A percentile compares a stretch with the other conserved stretches of the same genome.
Evolutionary conservation across 2,329 filamentous ascomycete species (phyloP).

Genomic region (Fusarium brachygibbosum): DNA sequence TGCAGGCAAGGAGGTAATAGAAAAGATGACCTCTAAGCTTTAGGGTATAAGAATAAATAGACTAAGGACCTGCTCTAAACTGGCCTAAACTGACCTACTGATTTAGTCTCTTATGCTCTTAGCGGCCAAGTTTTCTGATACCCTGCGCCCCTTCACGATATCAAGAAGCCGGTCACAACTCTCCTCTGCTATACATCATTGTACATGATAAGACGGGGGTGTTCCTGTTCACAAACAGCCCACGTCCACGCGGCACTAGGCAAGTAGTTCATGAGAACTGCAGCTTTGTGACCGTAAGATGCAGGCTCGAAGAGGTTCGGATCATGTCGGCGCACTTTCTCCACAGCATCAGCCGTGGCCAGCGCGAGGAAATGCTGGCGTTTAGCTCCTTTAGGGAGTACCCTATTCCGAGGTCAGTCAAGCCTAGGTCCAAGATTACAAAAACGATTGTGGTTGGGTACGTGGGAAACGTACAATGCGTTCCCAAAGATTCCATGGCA

Average conservation of each 20-base stretch:
- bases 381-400: conserved; percentile 51
- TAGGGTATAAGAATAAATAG: no score
- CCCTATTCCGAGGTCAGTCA: conserved; percentile 46
- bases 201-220: conserved; percentile 55
- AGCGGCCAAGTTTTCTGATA: no score
- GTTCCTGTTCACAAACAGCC: conserved; percentile 53
- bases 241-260: conserved; percentile 57
- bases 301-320: conserved; percentile 55
- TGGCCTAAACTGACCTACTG: no score
- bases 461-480: conserved; percentile 63
- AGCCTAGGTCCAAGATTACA: conserved; percentile 30
- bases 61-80: no score
- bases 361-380: conserved; percentile 70
- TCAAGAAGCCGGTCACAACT: conserved; percentile 37
- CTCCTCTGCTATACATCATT: conserved; percentile 52
- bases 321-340: conserved; percentile 55
- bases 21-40: no score
- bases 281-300: conserved; percentile 52
- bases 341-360: conserved; percentile 68
- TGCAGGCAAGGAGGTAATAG: no score
- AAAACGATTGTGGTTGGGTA: conserved; percentile 57
- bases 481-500: conserved; percentile 77
- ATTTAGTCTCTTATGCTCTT: no score
- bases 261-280: conserved; percentile 54
- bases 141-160: neutral